Evolutionary conservation across 1,284 basidiomycete genomes (phyloP).

Genomic region (Fistulinella cinereoalba): DNA sequence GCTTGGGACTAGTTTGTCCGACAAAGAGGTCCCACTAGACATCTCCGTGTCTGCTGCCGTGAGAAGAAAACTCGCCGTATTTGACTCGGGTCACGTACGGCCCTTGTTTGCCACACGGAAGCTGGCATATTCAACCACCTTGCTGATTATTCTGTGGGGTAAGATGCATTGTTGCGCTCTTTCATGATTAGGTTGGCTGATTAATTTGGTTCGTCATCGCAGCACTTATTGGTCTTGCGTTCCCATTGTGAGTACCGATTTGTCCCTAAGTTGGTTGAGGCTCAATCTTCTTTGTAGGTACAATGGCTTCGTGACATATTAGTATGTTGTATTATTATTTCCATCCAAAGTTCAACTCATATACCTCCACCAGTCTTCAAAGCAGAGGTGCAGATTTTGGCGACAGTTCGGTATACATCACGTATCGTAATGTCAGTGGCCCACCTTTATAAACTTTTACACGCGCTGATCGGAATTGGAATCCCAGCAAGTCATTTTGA

Average conservation of each 20-base stretch:
- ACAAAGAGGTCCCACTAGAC: constrained; percentile 28
- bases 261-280: no score
- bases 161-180: constrained; percentile 1
- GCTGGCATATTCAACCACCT: constrained; percentile 57
- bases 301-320: constrained; percentile 54
- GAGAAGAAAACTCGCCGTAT: constrained; percentile 42
- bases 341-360: constrained; percentile 39
- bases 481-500: constrained; percentile 54
- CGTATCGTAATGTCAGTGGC: constrained; percentile 48
- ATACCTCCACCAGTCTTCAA: no score
- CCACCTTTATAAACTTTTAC: not conserved
- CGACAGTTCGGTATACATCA: constrained; percentile 47
- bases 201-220: not conserved
- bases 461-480: not conserved
- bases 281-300: no score
- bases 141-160: constrained; percentile 59
- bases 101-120: constrained; percentile 62
- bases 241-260: no score
- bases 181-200: not conserved
- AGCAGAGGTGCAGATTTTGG: constrained; percentile 50
- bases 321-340: constrained; percentile 28
- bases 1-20: constrained; percentile 41
- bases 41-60: constrained; percentile 40
- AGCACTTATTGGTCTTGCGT: constrained; percentile 63
- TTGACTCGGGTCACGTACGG: constrained; percentile 47